Conservation (phyloP, 768 basidiomycete species). For the Leccinum longicurvipes region DNA sequence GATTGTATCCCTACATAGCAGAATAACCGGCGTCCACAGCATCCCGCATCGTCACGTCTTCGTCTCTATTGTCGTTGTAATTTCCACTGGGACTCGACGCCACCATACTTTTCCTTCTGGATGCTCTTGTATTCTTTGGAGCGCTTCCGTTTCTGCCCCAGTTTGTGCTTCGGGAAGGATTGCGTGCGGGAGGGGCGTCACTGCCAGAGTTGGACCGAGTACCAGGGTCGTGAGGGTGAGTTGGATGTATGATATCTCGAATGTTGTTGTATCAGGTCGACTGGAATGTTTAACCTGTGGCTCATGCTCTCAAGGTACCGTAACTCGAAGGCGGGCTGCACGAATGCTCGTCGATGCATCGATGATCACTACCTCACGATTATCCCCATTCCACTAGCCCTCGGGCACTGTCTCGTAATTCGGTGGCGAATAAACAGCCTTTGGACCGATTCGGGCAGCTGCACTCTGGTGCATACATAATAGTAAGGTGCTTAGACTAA, state of each 20-base stretch:
- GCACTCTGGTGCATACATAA: too few species aligned
- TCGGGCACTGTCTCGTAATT: neutral
- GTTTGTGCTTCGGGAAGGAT: too few species aligned
- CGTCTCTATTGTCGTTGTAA: too few species aligned
- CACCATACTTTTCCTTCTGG: neutral
- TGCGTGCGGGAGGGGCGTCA: neutral
- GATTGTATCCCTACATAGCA: neutral
- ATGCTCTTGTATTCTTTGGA: neutral
- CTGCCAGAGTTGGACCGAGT: neutral
- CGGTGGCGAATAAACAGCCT: too few species aligned
- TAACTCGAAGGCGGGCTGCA: too few species aligned
- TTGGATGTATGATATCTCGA: neutral
- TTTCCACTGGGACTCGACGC: too few species aligned
- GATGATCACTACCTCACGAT: neutral
- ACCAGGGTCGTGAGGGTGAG: neutral
- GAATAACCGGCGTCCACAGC: neutral
- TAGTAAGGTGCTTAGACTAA: too few species aligned
- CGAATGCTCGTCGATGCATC: too few species aligned
- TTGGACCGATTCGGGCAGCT: too few species aligned
- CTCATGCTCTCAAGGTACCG: too few species aligned
- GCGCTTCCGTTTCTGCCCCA: neutral
- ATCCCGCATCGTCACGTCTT: neutral
- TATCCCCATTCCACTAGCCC: neutral
- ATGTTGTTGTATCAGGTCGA: too few species aligned
- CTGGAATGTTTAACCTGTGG: too few species aligned